Evolutionary conservation across 2,329 filamentous ascomycete species (phyloP).

Genomic region (Acrocalymma vagum): DNA sequence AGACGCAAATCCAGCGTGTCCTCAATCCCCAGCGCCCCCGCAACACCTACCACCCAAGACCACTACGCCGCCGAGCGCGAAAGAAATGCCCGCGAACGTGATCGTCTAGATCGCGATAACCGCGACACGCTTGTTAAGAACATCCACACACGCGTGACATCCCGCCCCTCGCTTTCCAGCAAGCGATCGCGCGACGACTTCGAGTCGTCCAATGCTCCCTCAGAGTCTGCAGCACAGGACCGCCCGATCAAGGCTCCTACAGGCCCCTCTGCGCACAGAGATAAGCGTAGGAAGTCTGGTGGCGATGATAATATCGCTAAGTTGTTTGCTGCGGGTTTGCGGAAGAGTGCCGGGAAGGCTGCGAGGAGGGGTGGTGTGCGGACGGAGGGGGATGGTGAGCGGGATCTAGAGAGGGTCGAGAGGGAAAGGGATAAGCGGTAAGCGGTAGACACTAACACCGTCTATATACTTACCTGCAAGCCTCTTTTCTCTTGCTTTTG

Average conservation of each 20-base stretch:
- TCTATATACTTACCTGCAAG: conserved; percentile 2
- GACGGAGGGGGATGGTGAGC: conserved; percentile 40
- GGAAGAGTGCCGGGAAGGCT: conserved; percentile 40
- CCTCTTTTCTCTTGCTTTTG: too few species aligned
- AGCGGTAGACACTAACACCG: too few species aligned
- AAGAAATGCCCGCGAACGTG: conserved; percentile 42
- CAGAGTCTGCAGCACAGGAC: too few species aligned
- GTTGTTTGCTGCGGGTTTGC: conserved; percentile 35
- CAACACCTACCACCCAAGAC: conserved; percentile 50
- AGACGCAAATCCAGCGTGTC: conserved; percentile 27
- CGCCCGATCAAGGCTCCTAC: conserved; percentile 33
- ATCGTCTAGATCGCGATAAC: conserved; percentile 35
- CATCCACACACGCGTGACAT: conserved; percentile 27
- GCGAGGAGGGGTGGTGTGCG: conserved; percentile 41
- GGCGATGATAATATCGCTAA: conserved; percentile 38
- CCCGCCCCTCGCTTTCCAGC: conserved; percentile 23
- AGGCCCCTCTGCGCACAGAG: conserved; percentile 39
- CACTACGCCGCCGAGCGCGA: conserved; percentile 76
- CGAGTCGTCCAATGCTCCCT: too few species aligned
- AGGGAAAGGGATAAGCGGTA: conserved; percentile 37
- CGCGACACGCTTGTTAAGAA: conserved; percentile 20
- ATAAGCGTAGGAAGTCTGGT: conserved; percentile 39
- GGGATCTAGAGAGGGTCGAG: conserved; percentile 42
- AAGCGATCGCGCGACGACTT: conserved; percentile 41
- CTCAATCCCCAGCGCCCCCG: conserved; percentile 16